Base-by-base conservation (phyloP, 23 red algal genomes). In the Pyropia yezoensis region DNA sequence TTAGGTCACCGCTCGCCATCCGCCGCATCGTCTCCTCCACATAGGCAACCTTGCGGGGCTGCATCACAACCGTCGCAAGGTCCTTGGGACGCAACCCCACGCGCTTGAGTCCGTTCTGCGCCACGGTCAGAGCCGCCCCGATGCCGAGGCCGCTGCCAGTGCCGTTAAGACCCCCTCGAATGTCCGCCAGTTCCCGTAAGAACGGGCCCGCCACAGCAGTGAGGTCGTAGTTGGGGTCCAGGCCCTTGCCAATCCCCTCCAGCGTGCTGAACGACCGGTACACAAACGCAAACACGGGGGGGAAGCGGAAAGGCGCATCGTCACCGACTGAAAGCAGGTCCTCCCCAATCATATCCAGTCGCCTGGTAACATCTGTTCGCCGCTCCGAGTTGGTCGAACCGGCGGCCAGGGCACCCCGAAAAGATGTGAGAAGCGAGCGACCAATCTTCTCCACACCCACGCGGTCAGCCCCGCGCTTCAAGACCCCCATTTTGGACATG, bases 211-310 rank as follows among this genome's bases (percentile, higher is more conserved):
- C 81, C 61, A 95, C 77, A 16, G 66, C 66, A 1, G 89, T 95
- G n/a, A 95, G 65, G 62, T 95, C 89, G 27, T 87, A 95, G 54
- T 45, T 49, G 16, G 89, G 80, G 56, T 88, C 65, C 18, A 95
- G 57, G 4, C 73, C 73, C 72, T 95, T 95, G 2, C 80, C 89
- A 24, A 85, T 86, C 15, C 89, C 89, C 54, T 95, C 89, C 14
- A 95, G 67, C 20, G 89, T 87, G 28, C 81, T 95, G 23, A 95
- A 86, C 49, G 89, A 73, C 15, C 89, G 81, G 64, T 87, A 95
- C 14, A 95, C 89, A 77, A 95, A 95, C 15, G 89, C 87, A 54
- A 95, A 95, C 13, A 84, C 73, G 2, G 89, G 76, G 7, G 89
- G 89, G 45, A 95, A 95, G 17, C 80, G 78, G 71, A 95, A 95